Conservation (phyloP, 2,329 filamentous ascomycete genomes). For the Magnaporthiopsis incrustans region DNA sequence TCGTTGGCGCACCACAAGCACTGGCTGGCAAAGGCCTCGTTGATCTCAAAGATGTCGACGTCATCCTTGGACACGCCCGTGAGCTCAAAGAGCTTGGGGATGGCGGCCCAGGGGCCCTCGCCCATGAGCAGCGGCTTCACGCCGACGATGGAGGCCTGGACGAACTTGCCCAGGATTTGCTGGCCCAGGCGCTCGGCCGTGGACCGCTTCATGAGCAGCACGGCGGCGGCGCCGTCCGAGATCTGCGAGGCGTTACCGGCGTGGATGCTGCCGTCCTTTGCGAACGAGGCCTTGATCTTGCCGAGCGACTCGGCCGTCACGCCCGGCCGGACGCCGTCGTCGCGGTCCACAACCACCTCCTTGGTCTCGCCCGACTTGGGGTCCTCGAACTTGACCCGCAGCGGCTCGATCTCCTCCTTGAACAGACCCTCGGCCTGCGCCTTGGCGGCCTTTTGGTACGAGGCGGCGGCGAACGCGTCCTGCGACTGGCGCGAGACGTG, state of each 20-base stretch:
- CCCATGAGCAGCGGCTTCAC: slow-evolving; percentile 94
- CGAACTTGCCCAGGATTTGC: slow-evolving; percentile 85
- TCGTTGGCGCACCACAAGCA: slow-evolving; percentile 90
- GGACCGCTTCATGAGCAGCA: slow-evolving; percentile 89
- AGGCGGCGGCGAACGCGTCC: slow-evolving; percentile 88
- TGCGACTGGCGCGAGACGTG: slow-evolving; percentile 64
- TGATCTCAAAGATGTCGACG: slow-evolving; percentile 97
- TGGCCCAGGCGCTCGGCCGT: slow-evolving; percentile 85
- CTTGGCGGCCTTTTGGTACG: slow-evolving; percentile 81
- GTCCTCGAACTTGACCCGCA: slow-evolving; percentile 82
- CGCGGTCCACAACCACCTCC: slow-evolving; percentile 72
- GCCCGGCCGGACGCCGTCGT: slow-evolving; percentile 79
- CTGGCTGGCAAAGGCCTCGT: slow-evolving; percentile 96
- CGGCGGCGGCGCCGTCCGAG: slow-evolving; percentile 89
- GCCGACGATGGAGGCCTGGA: slow-evolving; percentile 75
- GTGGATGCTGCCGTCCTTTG: slow-evolving; percentile 78
- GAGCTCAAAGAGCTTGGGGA: slow-evolving; percentile 83
- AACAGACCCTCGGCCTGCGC: slow-evolving; percentile 89
- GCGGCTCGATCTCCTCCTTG: slow-evolving; percentile 79
- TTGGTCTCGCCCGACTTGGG: slow-evolving; percentile 83
- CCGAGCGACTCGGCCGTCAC: slow-evolving; percentile 81
- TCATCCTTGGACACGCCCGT: slow-evolving; percentile 81
- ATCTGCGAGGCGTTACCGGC: slow-evolving; percentile 95
- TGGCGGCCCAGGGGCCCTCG: slow-evolving; percentile 89
- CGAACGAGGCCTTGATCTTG: slow-evolving; percentile 87